Conservation (phyloP, 2,329 filamentous ascomycete species). For the Sporothrix protearum region DNA sequence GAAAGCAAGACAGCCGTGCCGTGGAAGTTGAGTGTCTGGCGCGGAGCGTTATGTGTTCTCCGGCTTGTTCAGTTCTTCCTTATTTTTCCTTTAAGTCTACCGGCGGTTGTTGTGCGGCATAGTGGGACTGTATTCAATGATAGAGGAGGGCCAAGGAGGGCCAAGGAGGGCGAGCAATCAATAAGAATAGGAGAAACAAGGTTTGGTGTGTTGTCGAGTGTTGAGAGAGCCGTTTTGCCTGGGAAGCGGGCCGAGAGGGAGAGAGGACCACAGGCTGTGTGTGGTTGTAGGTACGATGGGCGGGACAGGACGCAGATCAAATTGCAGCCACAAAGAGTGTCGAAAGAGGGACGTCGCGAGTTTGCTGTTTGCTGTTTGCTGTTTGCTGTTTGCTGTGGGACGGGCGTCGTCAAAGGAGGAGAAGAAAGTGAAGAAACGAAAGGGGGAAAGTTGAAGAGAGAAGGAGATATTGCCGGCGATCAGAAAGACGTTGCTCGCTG, state of each 20-base stretch:
- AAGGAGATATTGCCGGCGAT: background rate
- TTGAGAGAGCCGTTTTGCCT: conserved; percentile 12
- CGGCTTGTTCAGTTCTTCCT: conserved; percentile 1
- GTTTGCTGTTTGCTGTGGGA: too few relatives aligned
- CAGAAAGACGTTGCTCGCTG: background rate
- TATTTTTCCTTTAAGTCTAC: background rate
- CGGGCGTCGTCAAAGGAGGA: background rate
- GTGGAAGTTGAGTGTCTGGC: background rate
- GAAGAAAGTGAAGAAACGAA: background rate
- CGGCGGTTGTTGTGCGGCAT: conserved; percentile 17
- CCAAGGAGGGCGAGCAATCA: background rate
- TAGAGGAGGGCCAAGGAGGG: background rate
- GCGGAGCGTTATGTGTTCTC: background rate
- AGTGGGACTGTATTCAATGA: background rate
- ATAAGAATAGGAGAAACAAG: background rate
- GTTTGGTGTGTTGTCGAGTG: background rate
- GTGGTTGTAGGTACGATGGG: background rate
- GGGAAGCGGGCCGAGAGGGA: background rate
- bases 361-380: too few relatives aligned
- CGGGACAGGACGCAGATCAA: background rate
- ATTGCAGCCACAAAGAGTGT: background rate
- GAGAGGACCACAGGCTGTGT: background rate
- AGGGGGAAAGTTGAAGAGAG: background rate
- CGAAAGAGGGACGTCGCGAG: background rate
- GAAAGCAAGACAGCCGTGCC: background rate